Evolutionary conservation across 352 stramenopile genomes (phyloP).

Genomic region (Phytophthora multivora): DNA sequence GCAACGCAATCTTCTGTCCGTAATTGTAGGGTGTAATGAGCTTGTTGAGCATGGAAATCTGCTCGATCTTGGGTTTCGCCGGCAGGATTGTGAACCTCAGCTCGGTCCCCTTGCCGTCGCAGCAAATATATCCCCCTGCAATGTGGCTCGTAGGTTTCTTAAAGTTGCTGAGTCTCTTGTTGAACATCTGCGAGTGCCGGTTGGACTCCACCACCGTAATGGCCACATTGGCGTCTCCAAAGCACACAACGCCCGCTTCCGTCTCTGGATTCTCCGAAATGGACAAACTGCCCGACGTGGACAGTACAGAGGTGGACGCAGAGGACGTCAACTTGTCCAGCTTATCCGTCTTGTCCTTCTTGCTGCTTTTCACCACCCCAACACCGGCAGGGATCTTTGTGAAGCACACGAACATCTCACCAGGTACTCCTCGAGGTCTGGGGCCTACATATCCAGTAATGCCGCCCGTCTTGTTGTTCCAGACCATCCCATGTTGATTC

Average conservation of each 20-base stretch:
- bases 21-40: constrained; percentile 86
- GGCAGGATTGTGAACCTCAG: constrained; percentile 72
- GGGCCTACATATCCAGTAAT: constrained; percentile 87
- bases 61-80: constrained; percentile 65
- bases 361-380: constrained; percentile 25
- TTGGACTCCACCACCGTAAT: constrained; percentile 82
- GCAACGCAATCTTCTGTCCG: constrained; percentile 84
- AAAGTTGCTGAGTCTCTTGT: constrained; percentile 86
- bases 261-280: constrained; percentile 13
- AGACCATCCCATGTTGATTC: constrained; percentile 85
- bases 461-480: constrained; percentile 90
- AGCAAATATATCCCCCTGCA: constrained; percentile 86
- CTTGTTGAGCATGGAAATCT: constrained; percentile 88
- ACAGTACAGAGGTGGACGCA: constrained; percentile 22
- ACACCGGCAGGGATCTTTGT: constrained; percentile 29
- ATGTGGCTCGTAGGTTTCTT: constrained; percentile 87
- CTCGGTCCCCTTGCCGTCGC: constrained; percentile 79
- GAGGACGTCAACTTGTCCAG: constrained; percentile 24
- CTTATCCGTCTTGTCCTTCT: constrained; percentile 28
- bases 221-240: constrained; percentile 71
- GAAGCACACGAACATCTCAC: constrained; percentile 84
- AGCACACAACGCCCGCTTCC: constrained; percentile 48
- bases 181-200: constrained; percentile 85
- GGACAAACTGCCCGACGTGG: constrained; percentile 25
- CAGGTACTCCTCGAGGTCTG: constrained; percentile 60